Percentiles rank a stretch among this genome's conserved stretches.
phyloP scores from a whole-genome alignment of 2,329 filamentous ascomycete genomes.

The Kalmusia sp. region DNA sequence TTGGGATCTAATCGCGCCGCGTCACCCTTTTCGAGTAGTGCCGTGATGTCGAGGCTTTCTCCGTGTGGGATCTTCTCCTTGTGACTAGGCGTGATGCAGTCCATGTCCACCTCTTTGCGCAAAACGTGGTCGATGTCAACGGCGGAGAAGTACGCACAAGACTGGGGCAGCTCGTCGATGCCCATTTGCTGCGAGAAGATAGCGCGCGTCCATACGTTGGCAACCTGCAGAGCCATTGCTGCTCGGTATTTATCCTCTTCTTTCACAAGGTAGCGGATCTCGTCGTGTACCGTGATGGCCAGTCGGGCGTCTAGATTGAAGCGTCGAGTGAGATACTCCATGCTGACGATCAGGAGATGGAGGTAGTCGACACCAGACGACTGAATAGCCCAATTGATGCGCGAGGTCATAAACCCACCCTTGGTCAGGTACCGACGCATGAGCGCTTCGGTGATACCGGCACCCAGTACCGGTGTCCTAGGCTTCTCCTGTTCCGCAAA shows the following conservation, averaged over 20 bases:
- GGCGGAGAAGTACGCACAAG: constrained; percentile 93
- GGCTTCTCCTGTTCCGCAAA: constrained; percentile 95
- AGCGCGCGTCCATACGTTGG: constrained; percentile 94
- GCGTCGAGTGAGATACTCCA: constrained; percentile 89
- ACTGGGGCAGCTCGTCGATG: constrained; percentile 91
- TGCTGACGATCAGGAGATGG: constrained; percentile 87
- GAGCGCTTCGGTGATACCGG: constrained; percentile 93
- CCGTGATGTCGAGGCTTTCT: constrained; percentile 81
- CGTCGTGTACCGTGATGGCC: constrained; percentile 94
- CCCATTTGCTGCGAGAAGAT: constrained; percentile 98
- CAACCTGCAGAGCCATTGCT: constrained; percentile 90
- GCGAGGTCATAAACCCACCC: constrained; percentile 90
- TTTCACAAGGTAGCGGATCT: constrained; percentile 91
- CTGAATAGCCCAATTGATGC: constrained; percentile 99
- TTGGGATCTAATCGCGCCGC: constrained; percentile 72
- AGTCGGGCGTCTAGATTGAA: constrained; percentile 87
- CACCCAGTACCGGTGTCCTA: constrained; percentile 88
- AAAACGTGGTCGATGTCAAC: constrained; percentile 94
- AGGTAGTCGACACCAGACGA: constrained; percentile 97
- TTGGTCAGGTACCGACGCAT: constrained; percentile 88
- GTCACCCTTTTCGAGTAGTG: constrained; percentile 77
- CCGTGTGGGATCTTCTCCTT: constrained; percentile 78
- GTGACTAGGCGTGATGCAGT: constrained; percentile 92
- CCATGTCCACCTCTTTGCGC: constrained; percentile 98
- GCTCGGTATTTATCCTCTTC: constrained; percentile 85